phyloP scores from a whole-genome alignment of 345 rosid species.

The Salix dunnii region DNA sequence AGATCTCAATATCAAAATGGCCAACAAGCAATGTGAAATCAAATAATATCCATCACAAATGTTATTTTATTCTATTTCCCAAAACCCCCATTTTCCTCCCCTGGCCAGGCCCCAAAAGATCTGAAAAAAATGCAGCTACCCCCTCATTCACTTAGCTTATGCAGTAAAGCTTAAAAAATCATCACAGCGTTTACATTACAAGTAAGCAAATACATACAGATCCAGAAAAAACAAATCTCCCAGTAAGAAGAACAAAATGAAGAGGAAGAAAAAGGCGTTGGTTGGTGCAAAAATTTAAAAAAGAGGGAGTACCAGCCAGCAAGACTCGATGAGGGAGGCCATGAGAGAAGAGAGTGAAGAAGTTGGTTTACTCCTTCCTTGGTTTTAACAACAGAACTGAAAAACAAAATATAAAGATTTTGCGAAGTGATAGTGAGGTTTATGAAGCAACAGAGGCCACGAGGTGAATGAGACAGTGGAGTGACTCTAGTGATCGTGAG shows the following conservation, averaged over 20 bases:
- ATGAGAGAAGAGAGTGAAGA: conserved; percentile 32
- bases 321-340: conserved; percentile 70
- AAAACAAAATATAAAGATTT: neutral
- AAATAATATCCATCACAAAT: neutral
- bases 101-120: neutral
- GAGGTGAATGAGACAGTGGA: neutral
- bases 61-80: neutral
- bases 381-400: neutral
- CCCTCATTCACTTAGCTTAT: neutral
- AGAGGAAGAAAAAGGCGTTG: neutral
- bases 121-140: neutral
- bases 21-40: neutral
- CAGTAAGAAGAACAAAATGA: neutral
- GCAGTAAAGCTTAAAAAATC: neutral
- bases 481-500: neutral
- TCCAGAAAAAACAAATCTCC: neutral
- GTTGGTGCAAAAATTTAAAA: neutral
- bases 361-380: neutral
- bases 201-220: neutral
- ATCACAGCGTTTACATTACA: neutral
- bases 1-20: neutral
- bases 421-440: neutral
- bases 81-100: neutral
- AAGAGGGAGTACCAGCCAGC: conserved; percentile 63
- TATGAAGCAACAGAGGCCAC: neutral